Evolutionary conservation across 805 yeast species (phyloP), one percentile per base, ranked within the genome.

Genomic region (Ascoidea tarda): DNA sequence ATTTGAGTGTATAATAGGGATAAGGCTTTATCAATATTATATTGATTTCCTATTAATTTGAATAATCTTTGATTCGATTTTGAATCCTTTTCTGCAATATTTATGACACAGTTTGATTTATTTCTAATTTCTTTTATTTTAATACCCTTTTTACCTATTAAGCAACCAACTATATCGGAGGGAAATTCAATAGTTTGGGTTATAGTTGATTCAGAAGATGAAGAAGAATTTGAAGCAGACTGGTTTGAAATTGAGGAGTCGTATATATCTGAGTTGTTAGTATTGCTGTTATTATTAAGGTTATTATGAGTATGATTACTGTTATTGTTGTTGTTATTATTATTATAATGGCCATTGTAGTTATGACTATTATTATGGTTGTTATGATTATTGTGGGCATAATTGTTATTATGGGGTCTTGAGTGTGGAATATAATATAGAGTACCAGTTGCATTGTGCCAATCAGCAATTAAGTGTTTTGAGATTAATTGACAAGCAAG

Each of bases 41-140:
- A 69, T 50, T 59, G 60, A 12, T 60, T 55, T 45, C 96, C 95
- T 42, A 77, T 69, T 53, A 89, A 76, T 21, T 88, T 83, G 65
- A 88, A 87, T 44, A 74, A 70, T 59, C 96, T 72, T 60, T 82
- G 83, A 31, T 77, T 76, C 48, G 77, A 70, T 46, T 77, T 82
- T 59, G 78, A 79, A 52, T 79, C 79, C 59, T 82, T 86, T 53
- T 83, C 80, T 46, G 84, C 80, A 58, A 89, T 86, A 5, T 81
- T 78, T 63, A 89, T 87, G 46, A 80, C 77, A 46, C 96, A 89
- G 46, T 89, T 90, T 50, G 89, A 78, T 44, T 75, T 75, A 59
- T 84, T 79, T 60, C 96, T 77, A 50, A 89, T 83, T 56, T 89
- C 95, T 65, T 85, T 93, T 59, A 89, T 87, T 68, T 95, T 78